These are phyloP conservation scores for Annulohypoxylon maeteangense DNA, from an alignment of 495 filamentous ascomycete genomes.

Conservation along the genomic window DNA sequence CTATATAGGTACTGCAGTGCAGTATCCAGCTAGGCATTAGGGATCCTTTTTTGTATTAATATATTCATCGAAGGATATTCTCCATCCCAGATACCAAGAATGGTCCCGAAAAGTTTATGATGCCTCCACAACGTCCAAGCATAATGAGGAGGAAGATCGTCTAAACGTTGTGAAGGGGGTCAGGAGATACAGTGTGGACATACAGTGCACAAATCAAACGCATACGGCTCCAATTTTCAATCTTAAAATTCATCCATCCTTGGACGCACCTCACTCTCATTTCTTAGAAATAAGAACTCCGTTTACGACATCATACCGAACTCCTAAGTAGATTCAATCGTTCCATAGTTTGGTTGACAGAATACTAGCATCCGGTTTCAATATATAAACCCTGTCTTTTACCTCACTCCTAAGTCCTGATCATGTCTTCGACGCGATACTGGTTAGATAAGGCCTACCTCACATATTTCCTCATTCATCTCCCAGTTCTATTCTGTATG, in stretches of 20 bases:
- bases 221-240: background rate
- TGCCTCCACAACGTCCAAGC: background rate
- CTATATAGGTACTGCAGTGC: too few relatives aligned
- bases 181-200: background rate
- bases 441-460: slow-evolving; percentile 69
- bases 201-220: background rate
- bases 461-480: slow-evolving; percentile 72
- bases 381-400: background rate
- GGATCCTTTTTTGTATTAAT: too few relatives aligned
- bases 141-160: too few relatives aligned
- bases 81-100: too few relatives aligned
- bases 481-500: slow-evolving; percentile 76
- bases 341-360: background rate
- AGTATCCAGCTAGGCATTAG: too few relatives aligned
- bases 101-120: too few relatives aligned
- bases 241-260: background rate
- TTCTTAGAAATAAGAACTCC: background rate
- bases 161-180: background rate
- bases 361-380: background rate
- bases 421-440: slow-evolving; percentile 48
- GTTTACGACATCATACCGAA: background rate
- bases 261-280: background rate
- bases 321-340: background rate
- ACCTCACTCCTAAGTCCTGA: slow-evolving; percentile 12
- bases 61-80: too few relatives aligned